These are phyloP conservation scores for Fonsecaea pedrosoi DNA, from an alignment of 2,329 filamentous ascomycete genomes.

Conservation along the genomic window DNA sequence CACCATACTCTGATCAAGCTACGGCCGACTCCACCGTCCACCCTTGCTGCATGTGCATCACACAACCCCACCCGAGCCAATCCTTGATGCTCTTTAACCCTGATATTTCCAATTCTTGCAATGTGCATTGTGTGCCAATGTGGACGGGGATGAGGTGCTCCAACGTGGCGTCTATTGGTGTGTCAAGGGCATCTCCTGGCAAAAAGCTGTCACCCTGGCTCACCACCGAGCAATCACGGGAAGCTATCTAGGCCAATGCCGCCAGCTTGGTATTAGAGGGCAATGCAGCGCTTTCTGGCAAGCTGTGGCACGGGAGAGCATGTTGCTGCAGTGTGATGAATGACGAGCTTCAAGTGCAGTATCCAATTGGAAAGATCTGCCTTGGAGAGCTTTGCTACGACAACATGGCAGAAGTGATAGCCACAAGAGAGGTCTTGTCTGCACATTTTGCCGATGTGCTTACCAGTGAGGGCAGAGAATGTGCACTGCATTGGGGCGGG, in stretches of 20 bases:
- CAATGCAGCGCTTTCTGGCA: not conserved
- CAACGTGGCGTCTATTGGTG: not conserved
- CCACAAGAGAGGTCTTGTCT: not conserved
- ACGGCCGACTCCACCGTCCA: not conserved
- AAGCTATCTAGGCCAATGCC: not conserved
- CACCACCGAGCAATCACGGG: not conserved
- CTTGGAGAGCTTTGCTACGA: not conserved
- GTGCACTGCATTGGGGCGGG: too few species aligned
- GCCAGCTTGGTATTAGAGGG: not conserved
- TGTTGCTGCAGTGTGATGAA: not conserved
- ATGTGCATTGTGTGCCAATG: not conserved
- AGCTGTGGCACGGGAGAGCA: not conserved
- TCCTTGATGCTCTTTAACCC: not conserved
- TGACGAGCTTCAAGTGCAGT: not conserved
- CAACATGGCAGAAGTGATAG: not conserved
- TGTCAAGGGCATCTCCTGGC: not conserved
- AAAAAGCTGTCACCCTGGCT: not conserved
- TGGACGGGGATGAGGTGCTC: not conserved
- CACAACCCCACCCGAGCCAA: constrained; percentile 3
- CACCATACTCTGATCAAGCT: not conserved
- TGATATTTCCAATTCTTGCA: not conserved
- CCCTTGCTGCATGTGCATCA: constrained; percentile 1
- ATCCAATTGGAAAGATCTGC: not conserved
- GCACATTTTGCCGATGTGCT: not conserved
- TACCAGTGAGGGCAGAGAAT: not conserved